phyloP scores from a whole-genome alignment of 108 stramenopile species.

The Seminavis robusta region DNA sequence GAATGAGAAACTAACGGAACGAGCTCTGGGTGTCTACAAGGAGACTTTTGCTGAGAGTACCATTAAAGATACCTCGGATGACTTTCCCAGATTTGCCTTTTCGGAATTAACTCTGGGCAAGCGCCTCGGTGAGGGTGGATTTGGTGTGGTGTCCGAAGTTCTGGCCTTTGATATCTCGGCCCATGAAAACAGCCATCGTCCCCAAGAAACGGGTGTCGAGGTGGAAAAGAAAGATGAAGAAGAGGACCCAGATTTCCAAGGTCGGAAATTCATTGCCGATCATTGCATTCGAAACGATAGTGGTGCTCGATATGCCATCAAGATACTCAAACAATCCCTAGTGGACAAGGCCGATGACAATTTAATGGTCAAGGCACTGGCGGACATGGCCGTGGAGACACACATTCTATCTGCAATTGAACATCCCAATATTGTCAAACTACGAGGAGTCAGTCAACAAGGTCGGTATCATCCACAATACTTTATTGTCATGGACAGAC shows the following conservation, averaged over 20 bases:
- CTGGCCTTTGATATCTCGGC: constrained; percentile 7
- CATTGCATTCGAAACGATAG: constrained; percentile 43
- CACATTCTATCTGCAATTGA: constrained; percentile 38
- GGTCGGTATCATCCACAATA: constrained; percentile 22
- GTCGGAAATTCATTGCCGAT: constrained; percentile 48
- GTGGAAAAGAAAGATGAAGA: constrained; percentile 18
- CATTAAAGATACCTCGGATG: constrained; percentile 9
- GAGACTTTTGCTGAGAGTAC: constrained; percentile 3
- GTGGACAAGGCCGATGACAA: neutral
- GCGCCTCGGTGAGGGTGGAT: constrained; percentile 57
- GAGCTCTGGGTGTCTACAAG: too few relatives aligned
- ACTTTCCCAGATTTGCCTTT: constrained; percentile 21
- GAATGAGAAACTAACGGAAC: too few relatives aligned
- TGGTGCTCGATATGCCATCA: constrained; percentile 51
- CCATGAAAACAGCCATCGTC: too few relatives aligned
- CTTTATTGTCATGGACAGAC: constrained; percentile 49
- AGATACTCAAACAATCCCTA: constrained; percentile 26
- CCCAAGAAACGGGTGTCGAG: too few relatives aligned
- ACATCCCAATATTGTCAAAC: constrained; percentile 64
- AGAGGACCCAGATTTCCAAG: constrained; percentile 21
- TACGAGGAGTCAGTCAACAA: too few relatives aligned
- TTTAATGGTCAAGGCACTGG: constrained; percentile 37
- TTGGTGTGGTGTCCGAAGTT: constrained; percentile 61
- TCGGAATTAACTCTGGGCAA: constrained; percentile 39
- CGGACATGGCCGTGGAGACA: constrained; percentile 60